Conservation (phyloP, 2,329 filamentous ascomycete species). For the Didymella sp. region DNA sequence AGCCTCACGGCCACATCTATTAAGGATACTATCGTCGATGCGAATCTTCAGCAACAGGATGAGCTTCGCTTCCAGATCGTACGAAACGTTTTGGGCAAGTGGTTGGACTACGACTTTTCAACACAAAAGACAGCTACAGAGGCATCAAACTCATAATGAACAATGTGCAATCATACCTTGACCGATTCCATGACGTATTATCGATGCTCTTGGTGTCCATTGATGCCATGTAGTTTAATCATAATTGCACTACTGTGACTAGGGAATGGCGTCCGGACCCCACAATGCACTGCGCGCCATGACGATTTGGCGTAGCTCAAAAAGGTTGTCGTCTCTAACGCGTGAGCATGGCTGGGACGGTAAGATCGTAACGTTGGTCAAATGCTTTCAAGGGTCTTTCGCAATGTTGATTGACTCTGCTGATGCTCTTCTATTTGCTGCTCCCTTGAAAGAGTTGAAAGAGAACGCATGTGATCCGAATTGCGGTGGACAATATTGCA, state of each 20-base stretch:
- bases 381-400: too few relatives aligned
- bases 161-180: background rate
- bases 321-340: too few relatives aligned
- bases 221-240: background rate
- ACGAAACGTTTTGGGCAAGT: background rate
- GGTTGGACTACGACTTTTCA: conserved; percentile 2
- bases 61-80: background rate
- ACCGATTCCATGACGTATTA: background rate
- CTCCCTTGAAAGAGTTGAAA: too few relatives aligned
- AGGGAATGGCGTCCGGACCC: background rate
- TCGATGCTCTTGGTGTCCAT: background rate
- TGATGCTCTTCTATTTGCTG: too few relatives aligned
- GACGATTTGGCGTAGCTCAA: background rate
- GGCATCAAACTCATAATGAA: background rate
- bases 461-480: too few relatives aligned
- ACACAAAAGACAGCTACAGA: background rate
- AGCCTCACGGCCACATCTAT: background rate
- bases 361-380: too few relatives aligned
- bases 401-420: too few relatives aligned
- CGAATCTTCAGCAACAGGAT: background rate
- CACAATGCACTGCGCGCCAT: background rate
- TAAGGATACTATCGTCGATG: background rate
- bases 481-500: background rate
- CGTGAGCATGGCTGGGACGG: background rate
- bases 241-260: background rate